Base-by-base conservation (phyloP, 129 eudicot genomes). In the Saussurea involucrata region DNA sequence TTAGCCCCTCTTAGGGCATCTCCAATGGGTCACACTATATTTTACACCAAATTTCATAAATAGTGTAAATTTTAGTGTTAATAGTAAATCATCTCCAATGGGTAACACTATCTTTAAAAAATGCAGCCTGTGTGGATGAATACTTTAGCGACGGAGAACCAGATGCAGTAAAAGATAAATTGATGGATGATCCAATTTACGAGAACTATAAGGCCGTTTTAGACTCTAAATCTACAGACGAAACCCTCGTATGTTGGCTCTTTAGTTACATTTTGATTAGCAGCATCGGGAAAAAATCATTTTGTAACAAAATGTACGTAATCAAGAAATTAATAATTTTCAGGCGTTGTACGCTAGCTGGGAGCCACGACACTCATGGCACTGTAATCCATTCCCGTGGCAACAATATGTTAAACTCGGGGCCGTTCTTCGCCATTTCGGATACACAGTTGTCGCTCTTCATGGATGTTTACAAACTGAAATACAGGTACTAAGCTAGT, bases 211-310 rank as follows among this genome's bases (percentile, higher is more conserved):
- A 89, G 83, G 92, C 88, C 71, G 92, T 89, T 76, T 73, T 95
- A 31, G 99, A 95, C 82, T 95, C 97, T 6, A 95, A 95, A 78
- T 82, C 92, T 8, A 69, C 75, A 17, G 97, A 95, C 63, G 97
- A 95, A 81, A 86, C 95, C 18, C 70, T 88, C 79, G 98, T 89
- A 81, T 28, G 65, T 17, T 49, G 13, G 3, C 24, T 22, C 65
- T 20, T 40, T 13, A 11, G 31, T 8, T 77, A 34, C 8, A 22
- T 12, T 27, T 63, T 74, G 0, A 2, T 36, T 5, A 13, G 15
- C 10, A 8, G 18, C 37, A 25, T 28, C 12, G 11, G 1, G 29
- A 42, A 27, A 4, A 8, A 46, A 29, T 66, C 44, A 44, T 37
- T 63, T 63, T 21, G 24, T 58, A 20, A 8, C 65, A 22, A 61